phyloP scores from a whole-genome alignment of 106 monocot species.

The Cymbidium sinense region DNA sequence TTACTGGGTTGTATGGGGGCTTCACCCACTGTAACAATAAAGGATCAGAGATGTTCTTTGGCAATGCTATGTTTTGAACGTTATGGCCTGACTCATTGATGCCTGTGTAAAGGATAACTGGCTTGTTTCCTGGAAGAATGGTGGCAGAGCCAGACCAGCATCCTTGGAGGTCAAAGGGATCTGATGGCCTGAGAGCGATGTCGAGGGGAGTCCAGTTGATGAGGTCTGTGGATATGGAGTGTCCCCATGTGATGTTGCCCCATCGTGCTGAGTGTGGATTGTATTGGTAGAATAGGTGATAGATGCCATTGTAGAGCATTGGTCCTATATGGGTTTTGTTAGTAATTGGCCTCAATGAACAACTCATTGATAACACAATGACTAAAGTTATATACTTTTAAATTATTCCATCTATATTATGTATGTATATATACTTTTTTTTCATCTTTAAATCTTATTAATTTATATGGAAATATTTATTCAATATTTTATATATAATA shows the following conservation, averaged over 20 bases:
- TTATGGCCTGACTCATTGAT: slow-evolving; percentile 10
- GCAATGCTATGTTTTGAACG: slow-evolving; percentile 40
- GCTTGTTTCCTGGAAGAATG: slow-evolving; percentile 31
- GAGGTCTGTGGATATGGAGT: slow-evolving; percentile 45
- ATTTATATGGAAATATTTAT: no score
- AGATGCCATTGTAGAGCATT: slow-evolving; percentile 50
- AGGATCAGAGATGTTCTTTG: slow-evolving; percentile 42
- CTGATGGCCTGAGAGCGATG: slow-evolving; percentile 21
- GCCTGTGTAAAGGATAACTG: slow-evolving; percentile 54
- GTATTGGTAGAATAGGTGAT: slow-evolving; percentile 45
- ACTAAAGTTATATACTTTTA: no score
- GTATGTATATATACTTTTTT: no score
- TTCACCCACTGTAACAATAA: slow-evolving; percentile 41
- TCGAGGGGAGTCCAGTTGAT: slow-evolving; percentile 34
- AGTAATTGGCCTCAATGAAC: no score
- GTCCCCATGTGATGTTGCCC: slow-evolving; percentile 26
- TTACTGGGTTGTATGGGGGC: slow-evolving; percentile 31
- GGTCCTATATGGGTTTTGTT: slow-evolving; percentile 15
- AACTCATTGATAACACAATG: not conserved
- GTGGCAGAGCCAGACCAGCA: slow-evolving; percentile 61
- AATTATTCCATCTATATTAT: no score
- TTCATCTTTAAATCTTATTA: no score
- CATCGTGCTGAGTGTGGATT: slow-evolving; percentile 13
- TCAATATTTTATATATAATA: no score
- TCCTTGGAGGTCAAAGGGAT: slow-evolving; percentile 42